phyloP scores from a whole-genome alignment of 2,329 filamentous ascomycete species.

The Trichophyton benhamiae region DNA sequence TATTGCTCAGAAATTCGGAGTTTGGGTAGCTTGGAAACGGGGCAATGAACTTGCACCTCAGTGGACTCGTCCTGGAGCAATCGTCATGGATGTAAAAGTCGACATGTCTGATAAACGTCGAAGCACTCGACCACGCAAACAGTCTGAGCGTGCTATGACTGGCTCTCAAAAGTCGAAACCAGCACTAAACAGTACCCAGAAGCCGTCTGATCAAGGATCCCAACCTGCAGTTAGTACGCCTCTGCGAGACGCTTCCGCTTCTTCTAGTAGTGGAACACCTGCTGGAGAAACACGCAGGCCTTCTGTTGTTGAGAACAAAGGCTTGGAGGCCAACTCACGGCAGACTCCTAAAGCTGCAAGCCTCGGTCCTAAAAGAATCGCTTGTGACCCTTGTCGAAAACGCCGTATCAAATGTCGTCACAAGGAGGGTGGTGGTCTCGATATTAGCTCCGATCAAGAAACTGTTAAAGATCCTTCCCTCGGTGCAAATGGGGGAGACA shows the following conservation, averaged over 20 bases:
- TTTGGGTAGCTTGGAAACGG: slow-evolving; percentile 57
- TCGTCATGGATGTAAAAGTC: slow-evolving; percentile 38
- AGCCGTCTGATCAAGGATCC: background rate
- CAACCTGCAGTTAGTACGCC: slow-evolving; percentile 4
- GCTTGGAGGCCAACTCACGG: slow-evolving; percentile 14
- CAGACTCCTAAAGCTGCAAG: slow-evolving; percentile 32
- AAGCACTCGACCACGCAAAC: slow-evolving; percentile 43
- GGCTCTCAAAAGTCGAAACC: slow-evolving; percentile 18
- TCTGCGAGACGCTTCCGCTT: slow-evolving; percentile 12
- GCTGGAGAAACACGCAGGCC: slow-evolving; percentile 13
- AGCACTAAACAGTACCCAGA: background rate
- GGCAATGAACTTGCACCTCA: slow-evolving; percentile 50
- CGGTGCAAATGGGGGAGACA: background rate
- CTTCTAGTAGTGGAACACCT: slow-evolving; percentile 19
- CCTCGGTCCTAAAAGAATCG: slow-evolving; percentile 46
- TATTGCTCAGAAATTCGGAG: slow-evolving; percentile 46
- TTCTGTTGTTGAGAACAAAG: slow-evolving; percentile 18
- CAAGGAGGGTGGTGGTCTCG: slow-evolving; percentile 40
- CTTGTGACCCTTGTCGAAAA: slow-evolving; percentile 51
- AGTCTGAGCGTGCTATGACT: slow-evolving; percentile 42
- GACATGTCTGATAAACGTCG: slow-evolving; percentile 43
- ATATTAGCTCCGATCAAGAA: background rate
- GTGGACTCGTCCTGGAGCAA: slow-evolving; percentile 49
- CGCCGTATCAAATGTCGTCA: slow-evolving; percentile 52
- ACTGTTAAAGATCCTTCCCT: background rate